Conservation (phyloP, 208 protist genomes). For the Jaenimonas drosophilae region DNA sequence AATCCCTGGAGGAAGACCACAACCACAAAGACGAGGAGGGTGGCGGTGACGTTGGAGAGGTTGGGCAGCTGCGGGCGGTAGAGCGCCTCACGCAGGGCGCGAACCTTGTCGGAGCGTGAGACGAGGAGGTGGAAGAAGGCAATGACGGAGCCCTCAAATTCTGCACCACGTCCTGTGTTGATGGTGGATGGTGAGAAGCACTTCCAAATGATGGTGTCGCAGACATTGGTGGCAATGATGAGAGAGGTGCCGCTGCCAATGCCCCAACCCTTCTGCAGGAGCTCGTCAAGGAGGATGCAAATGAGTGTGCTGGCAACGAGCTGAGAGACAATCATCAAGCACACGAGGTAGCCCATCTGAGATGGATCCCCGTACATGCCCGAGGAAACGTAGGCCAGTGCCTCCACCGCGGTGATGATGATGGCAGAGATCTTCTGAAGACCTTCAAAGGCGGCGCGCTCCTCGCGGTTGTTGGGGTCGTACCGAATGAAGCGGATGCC, state of each 20-base stretch:
- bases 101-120: conserved; percentile 93
- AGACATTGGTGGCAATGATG: conserved; percentile 99
- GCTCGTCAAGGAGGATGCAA: conserved; percentile 98
- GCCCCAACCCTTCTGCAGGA: conserved; percentile 99
- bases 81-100: conserved; percentile 98
- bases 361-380: conserved; percentile 99
- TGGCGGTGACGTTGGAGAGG: conserved; percentile 99
- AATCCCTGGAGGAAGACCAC: conserved; percentile 99
- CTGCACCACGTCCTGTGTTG: conserved; percentile 95
- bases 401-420: conserved; percentile 97
- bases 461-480: conserved; percentile 92
- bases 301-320: conserved; percentile 97
- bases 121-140: conserved; percentile 98
- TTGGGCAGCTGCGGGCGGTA: conserved; percentile 99
- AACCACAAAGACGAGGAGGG: conserved; percentile 97
- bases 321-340: conserved; percentile 97
- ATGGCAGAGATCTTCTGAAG: conserved; percentile 98
- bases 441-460: conserved; percentile 95
- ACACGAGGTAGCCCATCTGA: conserved; percentile 92
- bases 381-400: conserved; percentile 95
- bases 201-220: conserved; percentile 99
- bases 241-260: conserved; percentile 99
- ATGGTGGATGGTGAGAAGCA: conserved; percentile 98
- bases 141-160: conserved; percentile 99
- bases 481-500: conserved; percentile 96